Conservation (phyloP, 139 green algal genomes). For the Yamagishiella unicocca region DNA sequence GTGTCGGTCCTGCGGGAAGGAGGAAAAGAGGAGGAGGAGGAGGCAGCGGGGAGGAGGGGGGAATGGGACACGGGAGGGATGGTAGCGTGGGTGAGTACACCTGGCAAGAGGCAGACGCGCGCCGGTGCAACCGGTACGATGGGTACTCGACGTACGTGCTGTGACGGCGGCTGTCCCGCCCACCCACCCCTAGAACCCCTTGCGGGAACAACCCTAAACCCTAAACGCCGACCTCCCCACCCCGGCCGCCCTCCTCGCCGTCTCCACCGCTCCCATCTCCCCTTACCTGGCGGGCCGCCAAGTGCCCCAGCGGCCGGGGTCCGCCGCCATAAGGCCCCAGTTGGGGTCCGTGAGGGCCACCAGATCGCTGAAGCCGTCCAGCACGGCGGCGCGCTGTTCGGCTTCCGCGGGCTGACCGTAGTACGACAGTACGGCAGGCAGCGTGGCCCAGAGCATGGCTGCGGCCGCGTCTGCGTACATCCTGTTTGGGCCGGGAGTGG, state of each 20-base stretch:
- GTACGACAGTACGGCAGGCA: slow-evolving; percentile 7
- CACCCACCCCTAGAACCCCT: neutral
- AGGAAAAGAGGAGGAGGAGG: neutral
- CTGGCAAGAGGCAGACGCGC: too few relatives aligned
- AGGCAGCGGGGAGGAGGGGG: neutral
- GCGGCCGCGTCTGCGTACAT: neutral
- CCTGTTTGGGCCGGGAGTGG: neutral
- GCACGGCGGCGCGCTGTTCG: neutral
- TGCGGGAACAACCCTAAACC: too few relatives aligned
- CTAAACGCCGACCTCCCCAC: neutral
- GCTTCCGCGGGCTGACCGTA: neutral
- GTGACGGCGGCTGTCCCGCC: too few relatives aligned
- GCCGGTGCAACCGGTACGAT: too few relatives aligned
- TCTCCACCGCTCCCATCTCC: neutral
- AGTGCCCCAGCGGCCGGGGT: neutral
- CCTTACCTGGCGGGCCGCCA: neutral
- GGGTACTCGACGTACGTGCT: too few relatives aligned
- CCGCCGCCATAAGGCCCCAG: slow-evolving; percentile 40
- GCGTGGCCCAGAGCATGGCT: slow-evolving; percentile 20
- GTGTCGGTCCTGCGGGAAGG: slow-evolving; percentile 34
- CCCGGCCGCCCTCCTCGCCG: neutral
- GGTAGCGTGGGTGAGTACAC: too few relatives aligned
- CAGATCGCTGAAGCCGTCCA: neutral
- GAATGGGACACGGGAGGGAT: neutral
- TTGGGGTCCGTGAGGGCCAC: slow-evolving; percentile 9